Base-by-base conservation (phyloP, 108 stramenopile species). In the Aureococcus anophagefferens region DNA sequence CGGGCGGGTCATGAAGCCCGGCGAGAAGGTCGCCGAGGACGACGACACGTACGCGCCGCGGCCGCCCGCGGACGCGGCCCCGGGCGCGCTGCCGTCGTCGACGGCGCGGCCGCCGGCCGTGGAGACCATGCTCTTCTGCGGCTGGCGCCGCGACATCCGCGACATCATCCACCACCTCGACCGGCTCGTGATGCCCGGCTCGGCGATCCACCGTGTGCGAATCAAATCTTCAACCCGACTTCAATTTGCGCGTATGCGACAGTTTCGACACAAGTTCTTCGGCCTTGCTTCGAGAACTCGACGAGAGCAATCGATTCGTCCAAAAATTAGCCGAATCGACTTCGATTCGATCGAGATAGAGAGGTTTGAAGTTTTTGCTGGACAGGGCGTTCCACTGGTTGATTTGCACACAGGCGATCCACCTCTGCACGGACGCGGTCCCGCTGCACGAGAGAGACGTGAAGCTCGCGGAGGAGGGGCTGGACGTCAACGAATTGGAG, bases 131-230 rank as follows among this genome's bases (percentile, higher is more conserved):
- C 64, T 83, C 62, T 83, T 83, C 62, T 78, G 74, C 33, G 82
- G 82, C 40, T 83, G 82, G 82, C 77, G 82, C 17, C 67, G 82
- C 14, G 82, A 83, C 37, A 80, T 83, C 74, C 76, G 76, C 21
- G 82, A 83, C 30, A 78, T 83, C 76, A 80, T 83, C 40, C 29
- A 51, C 15, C 74, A 77, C 35, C 70, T 83, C 29, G 82, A 83
- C 46, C 74, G 72, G 65, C 76, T 76, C 44, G 82, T 83, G 3
- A 70, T 36, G 46, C 63, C 75, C 28, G 78, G 78, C 29, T 72
- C 70, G 21, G 79, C 80, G 51, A 30, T 83, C 5, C 72, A 72
- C 63, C n/a, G n/a, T n/a, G n/a, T n/a, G n/a, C n/a, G n/a, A n/a
- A n/a, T n/a, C n/a, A n/a, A n/a, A n/a, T n/a, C n/a, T n/a, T n/a